Percentiles rank a stretch among this genome's conserved stretches.
phyloP scores from a whole-genome alignment of 2,329 filamentous ascomycete genomes.

The Immersiporthe knoxdaviesiana region DNA sequence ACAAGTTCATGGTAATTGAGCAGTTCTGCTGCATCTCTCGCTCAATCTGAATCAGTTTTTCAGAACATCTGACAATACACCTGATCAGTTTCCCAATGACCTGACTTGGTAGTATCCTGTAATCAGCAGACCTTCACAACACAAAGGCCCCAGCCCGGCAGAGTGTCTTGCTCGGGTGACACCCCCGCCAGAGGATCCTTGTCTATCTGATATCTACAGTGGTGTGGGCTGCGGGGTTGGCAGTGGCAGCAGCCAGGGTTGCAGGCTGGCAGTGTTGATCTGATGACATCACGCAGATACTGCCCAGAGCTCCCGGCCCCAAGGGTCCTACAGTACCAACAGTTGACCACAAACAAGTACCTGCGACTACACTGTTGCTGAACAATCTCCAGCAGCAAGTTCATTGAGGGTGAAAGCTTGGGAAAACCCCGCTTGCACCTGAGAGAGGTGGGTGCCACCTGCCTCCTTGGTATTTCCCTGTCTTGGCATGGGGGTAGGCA shows the following conservation, averaged over 20 bases:
- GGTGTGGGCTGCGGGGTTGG: slow-evolving; percentile 7
- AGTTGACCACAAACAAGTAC: too few species aligned
- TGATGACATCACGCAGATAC: slow-evolving; percentile 21
- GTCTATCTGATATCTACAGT: slow-evolving; percentile 3
- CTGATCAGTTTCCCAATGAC: background rate
- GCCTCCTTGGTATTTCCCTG: background rate
- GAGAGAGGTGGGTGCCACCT: background rate
- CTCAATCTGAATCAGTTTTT: too few species aligned
- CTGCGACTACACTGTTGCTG: too few species aligned
- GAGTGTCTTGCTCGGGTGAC: background rate
- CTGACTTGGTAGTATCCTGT: background rate
- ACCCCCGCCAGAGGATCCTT: slow-evolving; percentile 12
- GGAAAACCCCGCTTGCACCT: background rate
- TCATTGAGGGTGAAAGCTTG: background rate
- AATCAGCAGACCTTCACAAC: background rate
- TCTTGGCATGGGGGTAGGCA: background rate
- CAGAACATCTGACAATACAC: background rate
- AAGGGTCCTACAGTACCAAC: background rate
- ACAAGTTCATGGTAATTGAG: background rate
- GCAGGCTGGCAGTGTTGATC: slow-evolving; percentile 3
- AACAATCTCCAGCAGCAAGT: background rate
- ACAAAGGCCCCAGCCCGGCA: background rate
- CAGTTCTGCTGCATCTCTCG: background rate
- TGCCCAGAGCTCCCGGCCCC: background rate
- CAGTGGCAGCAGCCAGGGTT: background rate